phyloP scores from a whole-genome alignment of 768 basidiomycete genomes.

The Lactifluus pinguis region DNA sequence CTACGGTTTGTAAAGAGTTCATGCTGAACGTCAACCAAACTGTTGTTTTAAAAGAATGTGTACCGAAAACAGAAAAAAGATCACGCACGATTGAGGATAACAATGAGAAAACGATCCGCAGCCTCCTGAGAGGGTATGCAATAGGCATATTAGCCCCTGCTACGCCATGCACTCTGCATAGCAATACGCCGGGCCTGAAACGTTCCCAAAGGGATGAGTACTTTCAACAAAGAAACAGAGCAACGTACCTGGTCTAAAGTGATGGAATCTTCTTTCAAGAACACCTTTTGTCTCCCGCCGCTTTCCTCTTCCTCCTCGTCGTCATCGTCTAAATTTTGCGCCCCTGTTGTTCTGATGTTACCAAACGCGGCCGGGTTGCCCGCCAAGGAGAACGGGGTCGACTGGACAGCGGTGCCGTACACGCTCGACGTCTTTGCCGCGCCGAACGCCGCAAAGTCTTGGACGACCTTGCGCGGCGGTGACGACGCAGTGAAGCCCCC shows the following conservation, averaged over 20 bases:
- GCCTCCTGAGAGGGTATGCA: conserved; percentile 8
- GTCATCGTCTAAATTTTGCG: conserved; percentile 48
- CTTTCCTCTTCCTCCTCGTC: conserved; percentile 60
- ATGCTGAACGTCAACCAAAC: neutral
- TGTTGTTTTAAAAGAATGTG: neutral
- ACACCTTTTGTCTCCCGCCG: conserved; percentile 56
- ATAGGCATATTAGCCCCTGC: conserved; percentile 36
- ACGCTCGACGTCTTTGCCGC: conserved; percentile 67
- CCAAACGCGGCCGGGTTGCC: conserved; percentile 82
- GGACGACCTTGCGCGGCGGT: conserved; percentile 65
- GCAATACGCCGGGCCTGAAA: conserved; percentile 71
- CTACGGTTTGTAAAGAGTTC: conserved; percentile 8
- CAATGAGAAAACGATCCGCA: conserved; percentile 10
- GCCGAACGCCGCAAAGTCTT: conserved; percentile 82
- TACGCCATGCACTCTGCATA: conserved; percentile 85
- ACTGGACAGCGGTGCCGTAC: conserved; percentile 73
- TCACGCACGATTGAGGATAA: conserved; percentile 2
- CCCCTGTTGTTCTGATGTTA: conserved; percentile 45
- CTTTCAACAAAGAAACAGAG: neutral
- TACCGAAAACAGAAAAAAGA: neutral
- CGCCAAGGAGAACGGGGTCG: conserved; percentile 71
- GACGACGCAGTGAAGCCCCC: conserved; percentile 23
- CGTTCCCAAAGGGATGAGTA: neutral
- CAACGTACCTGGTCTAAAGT: conserved; percentile 79
- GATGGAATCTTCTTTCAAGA: conserved; percentile 76